Conservation (phyloP, 2,329 filamentous ascomycete genomes). For the Alternaria angustiovoidea region DNA sequence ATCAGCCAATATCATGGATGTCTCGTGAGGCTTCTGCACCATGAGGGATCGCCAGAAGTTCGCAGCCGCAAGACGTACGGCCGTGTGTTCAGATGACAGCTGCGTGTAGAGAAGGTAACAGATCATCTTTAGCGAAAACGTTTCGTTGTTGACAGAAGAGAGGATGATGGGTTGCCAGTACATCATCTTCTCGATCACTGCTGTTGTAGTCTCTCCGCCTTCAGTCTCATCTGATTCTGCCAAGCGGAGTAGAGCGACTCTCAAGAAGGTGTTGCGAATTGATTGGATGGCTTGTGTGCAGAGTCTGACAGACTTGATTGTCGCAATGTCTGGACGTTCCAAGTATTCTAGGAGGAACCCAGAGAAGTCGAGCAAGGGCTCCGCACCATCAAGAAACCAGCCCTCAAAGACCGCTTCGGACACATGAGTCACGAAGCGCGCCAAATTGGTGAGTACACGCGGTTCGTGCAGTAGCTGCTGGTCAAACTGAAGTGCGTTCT, state of each 20-base stretch:
- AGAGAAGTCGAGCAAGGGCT: constrained; percentile 82
- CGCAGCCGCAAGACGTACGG: constrained; percentile 77
- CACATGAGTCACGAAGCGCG: constrained; percentile 80
- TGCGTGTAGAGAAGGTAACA: constrained; percentile 95
- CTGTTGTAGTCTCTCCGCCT: constrained; percentile 68
- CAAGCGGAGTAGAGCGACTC: constrained; percentile 79
- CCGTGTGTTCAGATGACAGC: constrained; percentile 73
- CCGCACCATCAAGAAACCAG: constrained; percentile 91
- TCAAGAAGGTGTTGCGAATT: constrained; percentile 79
- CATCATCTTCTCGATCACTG: constrained; percentile 82
- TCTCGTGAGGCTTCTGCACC: constrained; percentile 90
- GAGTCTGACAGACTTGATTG: constrained; percentile 86
- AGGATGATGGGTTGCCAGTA: constrained; percentile 97
- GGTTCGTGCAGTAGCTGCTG: constrained; percentile 80
- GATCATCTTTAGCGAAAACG: constrained; percentile 83
- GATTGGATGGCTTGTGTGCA: constrained; percentile 83
- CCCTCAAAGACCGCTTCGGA: constrained; percentile 93
- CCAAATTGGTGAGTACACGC: constrained; percentile 84
- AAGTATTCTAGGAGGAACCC: constrained; percentile 88
- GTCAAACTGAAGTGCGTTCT: constrained; percentile 73
- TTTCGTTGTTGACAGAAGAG: constrained; percentile 76
- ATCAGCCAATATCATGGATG: constrained; percentile 75
- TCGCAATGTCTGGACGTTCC: constrained; percentile 81
- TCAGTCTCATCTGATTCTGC: constrained; percentile 80
- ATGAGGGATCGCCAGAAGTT: constrained; percentile 91